phyloP scores from a whole-genome alignment of 805 yeast genomes.

The Sugiyamaella americana region DNA sequence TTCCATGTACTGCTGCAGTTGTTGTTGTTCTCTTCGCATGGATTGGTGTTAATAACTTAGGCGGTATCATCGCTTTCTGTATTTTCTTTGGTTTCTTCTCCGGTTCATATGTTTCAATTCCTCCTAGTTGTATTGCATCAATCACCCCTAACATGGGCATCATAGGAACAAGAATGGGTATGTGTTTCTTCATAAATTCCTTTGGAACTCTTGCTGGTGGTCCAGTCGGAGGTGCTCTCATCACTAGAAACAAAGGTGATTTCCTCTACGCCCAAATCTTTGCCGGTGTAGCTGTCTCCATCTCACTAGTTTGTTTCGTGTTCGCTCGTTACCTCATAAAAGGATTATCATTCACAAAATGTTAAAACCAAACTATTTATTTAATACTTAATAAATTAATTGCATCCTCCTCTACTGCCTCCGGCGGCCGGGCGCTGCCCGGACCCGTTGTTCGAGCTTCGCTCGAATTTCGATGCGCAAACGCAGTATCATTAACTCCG shows the following conservation, averaged over 20 bases:
- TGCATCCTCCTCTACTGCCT: too few relatives aligned
- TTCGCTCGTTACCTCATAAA: not conserved
- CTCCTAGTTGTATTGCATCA: slow-evolving; percentile 30
- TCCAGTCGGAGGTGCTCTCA: slow-evolving; percentile 29
- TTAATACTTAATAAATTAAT: too few relatives aligned
- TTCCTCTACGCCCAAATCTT: slow-evolving; percentile 22
- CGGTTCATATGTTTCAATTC: slow-evolving; percentile 31
- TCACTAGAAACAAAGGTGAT: slow-evolving; percentile 14
- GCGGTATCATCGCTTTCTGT: slow-evolving; percentile 29
- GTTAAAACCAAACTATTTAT: too few relatives aligned
- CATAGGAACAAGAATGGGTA: slow-evolving; percentile 46
- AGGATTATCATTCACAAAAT: not conserved
- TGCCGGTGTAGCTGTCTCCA: slow-evolving; percentile 10
- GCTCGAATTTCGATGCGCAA: not conserved
- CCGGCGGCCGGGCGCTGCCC: slow-evolving; percentile 1
- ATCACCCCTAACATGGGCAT: slow-evolving; percentile 25
- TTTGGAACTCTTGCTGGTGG: slow-evolving; percentile 36
- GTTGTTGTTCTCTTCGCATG: slow-evolving; percentile 33
- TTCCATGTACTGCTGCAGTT: slow-evolving; percentile 29
- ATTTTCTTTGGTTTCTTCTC: slow-evolving; percentile 29
- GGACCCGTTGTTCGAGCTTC: not conserved
- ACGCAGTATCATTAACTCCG: too few relatives aligned
- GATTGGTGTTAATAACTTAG: slow-evolving; percentile 31
- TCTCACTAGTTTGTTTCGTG: not conserved
- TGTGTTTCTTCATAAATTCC: slow-evolving; percentile 52